A percentile compares a stretch with the other conserved stretches of the same genome.
Evolutionary conservation across 2,329 filamentous ascomycete genomes (phyloP).

Genomic region (Microascus cirrosus): DNA sequence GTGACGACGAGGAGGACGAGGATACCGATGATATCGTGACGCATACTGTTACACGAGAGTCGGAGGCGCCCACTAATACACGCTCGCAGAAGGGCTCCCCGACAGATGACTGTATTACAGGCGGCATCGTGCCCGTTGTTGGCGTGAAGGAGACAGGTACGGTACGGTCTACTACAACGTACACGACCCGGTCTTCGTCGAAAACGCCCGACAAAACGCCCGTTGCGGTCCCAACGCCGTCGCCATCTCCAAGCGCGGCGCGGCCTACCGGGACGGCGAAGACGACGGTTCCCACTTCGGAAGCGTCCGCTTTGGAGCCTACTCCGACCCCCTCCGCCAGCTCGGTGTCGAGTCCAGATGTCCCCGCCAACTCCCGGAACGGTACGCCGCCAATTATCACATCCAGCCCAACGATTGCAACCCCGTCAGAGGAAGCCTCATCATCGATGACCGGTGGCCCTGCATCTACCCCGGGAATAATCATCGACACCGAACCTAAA

Average conservation of each 20-base stretch:
- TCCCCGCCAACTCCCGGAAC: not conserved
- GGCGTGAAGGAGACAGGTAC: conserved; percentile 2
- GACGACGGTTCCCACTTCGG: not conserved
- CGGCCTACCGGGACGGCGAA: too few relatives aligned
- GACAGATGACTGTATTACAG: not conserved
- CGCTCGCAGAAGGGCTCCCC: not conserved
- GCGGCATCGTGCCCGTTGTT: not conserved
- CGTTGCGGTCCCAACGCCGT: not conserved
- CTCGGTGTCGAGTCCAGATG: not conserved
- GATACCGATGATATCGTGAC: not conserved
- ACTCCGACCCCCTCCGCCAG: not conserved
- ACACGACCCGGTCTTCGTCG: not conserved
- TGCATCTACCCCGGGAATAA: not conserved
- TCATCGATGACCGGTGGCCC: not conserved
- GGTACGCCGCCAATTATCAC: not conserved
- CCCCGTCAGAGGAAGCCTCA: not conserved
- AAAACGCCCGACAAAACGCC: not conserved
- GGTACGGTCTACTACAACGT: not conserved
- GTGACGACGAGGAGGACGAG: not conserved
- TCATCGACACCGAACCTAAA: not conserved
- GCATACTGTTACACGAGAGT: not conserved
- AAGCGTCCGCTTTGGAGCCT: not conserved
- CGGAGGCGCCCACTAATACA: not conserved
- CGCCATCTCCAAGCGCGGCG: not conserved
- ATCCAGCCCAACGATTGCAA: not conserved